phyloP scores from a whole-genome alignment of 2,329 filamentous ascomycete species.

The Pezicula carpinea region DNA sequence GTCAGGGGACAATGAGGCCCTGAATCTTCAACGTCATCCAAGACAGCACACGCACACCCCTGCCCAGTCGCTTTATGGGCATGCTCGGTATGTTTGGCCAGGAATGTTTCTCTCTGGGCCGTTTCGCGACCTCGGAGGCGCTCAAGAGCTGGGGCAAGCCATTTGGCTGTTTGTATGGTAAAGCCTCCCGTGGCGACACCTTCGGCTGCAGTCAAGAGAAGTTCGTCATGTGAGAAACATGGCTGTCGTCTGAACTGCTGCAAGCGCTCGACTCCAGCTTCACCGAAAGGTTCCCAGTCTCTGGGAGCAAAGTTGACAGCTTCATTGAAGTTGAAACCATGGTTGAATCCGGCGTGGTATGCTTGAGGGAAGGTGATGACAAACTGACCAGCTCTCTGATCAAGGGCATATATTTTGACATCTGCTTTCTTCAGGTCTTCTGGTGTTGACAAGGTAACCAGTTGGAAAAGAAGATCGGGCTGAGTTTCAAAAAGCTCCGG shows the following conservation, averaged over 20 bases:
- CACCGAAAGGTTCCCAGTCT: constrained; percentile 93
- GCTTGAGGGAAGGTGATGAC: constrained; percentile 96
- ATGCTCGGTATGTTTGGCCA: constrained; percentile 57
- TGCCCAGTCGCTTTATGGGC: constrained; percentile 35
- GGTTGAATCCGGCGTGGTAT: constrained; percentile 97
- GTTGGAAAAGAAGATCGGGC: constrained; percentile 90
- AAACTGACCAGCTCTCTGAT: constrained; percentile 92
- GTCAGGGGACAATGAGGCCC: constrained; percentile 49
- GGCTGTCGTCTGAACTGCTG: constrained; percentile 86
- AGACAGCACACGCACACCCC: constrained; percentile 26
- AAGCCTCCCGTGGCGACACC: constrained; percentile 60
- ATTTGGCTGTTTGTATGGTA: constrained; percentile 87
- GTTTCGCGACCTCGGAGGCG: constrained; percentile 73
- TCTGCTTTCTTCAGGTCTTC: constrained; percentile 91
- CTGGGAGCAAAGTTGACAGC: constrained; percentile 94
- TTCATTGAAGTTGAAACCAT: constrained; percentile 98
- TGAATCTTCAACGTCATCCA: constrained; percentile 23
- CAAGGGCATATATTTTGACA: constrained; percentile 89
- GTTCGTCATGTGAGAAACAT: constrained; percentile 95
- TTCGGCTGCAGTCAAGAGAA: constrained; percentile 85
- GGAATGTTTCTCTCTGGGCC: constrained; percentile 62
- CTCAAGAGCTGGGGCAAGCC: constrained; percentile 83
- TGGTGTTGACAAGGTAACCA: constrained; percentile 92
- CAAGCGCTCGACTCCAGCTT: constrained; percentile 78
- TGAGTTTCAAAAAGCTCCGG: constrained; percentile 96